Evolutionary conservation across 2,329 filamentous ascomycete species (phyloP).

Genomic region (Aspergillus novofumigatus): DNA sequence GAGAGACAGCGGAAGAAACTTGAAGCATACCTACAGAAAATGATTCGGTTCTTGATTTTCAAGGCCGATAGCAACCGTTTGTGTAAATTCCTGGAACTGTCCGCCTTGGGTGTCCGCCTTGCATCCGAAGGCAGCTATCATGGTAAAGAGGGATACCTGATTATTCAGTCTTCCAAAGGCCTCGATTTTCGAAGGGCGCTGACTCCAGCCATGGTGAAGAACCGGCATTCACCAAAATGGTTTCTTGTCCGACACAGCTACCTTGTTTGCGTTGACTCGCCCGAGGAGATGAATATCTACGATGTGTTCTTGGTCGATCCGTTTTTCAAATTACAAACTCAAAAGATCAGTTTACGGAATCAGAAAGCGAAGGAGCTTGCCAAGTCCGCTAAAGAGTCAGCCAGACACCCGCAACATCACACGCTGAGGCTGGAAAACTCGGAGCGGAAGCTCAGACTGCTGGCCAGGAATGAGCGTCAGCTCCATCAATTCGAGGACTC

Average conservation of each 20-base stretch:
- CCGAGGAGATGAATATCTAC: slow-evolving; percentile 97
- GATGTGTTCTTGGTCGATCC: slow-evolving; percentile 97
- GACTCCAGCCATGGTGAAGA: slow-evolving; percentile 72
- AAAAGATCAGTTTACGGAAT: slow-evolving; percentile 52
- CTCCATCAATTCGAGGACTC: slow-evolving; percentile 92
- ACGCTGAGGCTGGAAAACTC: slow-evolving; percentile 84
- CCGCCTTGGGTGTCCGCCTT: slow-evolving; percentile 85
- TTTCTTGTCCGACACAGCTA: slow-evolving; percentile 98
- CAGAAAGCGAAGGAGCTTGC: slow-evolving; percentile 57
- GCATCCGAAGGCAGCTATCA: slow-evolving; percentile 96
- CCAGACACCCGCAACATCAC: slow-evolving; percentile 68
- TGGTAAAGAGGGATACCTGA: slow-evolving; percentile 90
- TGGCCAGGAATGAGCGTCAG: slow-evolving; percentile 85
- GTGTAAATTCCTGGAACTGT: slow-evolving; percentile 93
- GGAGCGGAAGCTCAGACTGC: slow-evolving; percentile 84
- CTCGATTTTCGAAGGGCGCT: slow-evolving; percentile 79
- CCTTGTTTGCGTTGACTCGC: slow-evolving; percentile 95
- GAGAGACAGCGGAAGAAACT: slow-evolving; percentile 80
- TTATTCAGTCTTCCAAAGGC: slow-evolving; percentile 87
- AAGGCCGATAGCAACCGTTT: slow-evolving; percentile 90
- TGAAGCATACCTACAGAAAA: slow-evolving; percentile 84
- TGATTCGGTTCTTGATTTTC: slow-evolving; percentile 97
- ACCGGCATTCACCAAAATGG: slow-evolving; percentile 88
- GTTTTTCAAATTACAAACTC: slow-evolving; percentile 76
- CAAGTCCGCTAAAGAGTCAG: slow-evolving; percentile 60